Evolutionary conservation across 805 yeast species (phyloP).

Genomic region (Henningerozyma blattae): DNA sequence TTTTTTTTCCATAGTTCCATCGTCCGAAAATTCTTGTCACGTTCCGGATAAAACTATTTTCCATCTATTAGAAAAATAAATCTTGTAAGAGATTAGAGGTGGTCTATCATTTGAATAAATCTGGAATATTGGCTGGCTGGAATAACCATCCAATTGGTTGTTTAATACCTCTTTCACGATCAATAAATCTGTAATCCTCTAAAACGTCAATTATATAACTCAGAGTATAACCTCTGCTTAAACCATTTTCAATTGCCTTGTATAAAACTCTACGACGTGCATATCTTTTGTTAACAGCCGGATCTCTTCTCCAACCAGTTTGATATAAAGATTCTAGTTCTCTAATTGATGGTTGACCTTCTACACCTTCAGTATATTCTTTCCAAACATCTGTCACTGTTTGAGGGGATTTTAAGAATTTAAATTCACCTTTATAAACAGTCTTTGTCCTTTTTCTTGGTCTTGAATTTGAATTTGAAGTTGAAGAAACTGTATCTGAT

Average conservation of each 20-base stretch:
- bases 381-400: constrained; percentile 43
- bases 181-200: constrained; percentile 33
- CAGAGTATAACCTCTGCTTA: constrained; percentile 31
- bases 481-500: not conserved
- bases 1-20: too few relatives aligned
- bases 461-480: too few relatives aligned
- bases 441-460: constrained; percentile 14
- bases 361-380: constrained; percentile 40
- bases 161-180: constrained; percentile 30
- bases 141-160: constrained; percentile 36
- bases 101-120: constrained; percentile 8
- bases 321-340: constrained; percentile 37
- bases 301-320: constrained; percentile 44
- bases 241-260: constrained; percentile 42
- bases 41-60: too few relatives aligned
- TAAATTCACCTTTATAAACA: constrained; percentile 23
- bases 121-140: constrained; percentile 28
- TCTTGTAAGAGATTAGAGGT: too few relatives aligned
- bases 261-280: constrained; percentile 41
- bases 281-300: constrained; percentile 42
- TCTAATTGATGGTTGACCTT: constrained; percentile 41
- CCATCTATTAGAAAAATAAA: too few relatives aligned
- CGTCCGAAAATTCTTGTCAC: too few relatives aligned
- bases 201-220: constrained; percentile 33
- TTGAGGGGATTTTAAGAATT: constrained; percentile 32